Evolutionary conservation across 1,139 yeast species (phyloP), one percentile per base, ranked within the genome.

Genomic region (Suhomyces chickasaworum): DNA sequence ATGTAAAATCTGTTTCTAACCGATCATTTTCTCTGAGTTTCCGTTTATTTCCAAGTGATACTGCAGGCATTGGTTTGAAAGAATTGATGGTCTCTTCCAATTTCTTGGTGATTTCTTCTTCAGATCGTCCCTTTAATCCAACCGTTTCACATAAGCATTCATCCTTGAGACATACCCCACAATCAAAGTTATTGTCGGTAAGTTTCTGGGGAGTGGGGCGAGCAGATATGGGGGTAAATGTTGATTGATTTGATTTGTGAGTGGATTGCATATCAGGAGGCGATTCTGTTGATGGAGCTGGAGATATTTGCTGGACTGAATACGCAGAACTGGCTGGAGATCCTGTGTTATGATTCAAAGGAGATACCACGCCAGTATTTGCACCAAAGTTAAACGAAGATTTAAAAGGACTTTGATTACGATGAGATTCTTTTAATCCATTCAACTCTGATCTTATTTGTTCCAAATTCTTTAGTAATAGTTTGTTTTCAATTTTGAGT

Each of bases 91-190:
- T 60, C 22, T 70, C 70, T 48, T 71, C 69, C 37, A 73, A 55
- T 16, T 53, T 45, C 21, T 47, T 52, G 17, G 45, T 42, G 27
- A 48, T 45, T 2, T 48, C 48, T 5, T 38, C 37, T 5, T 46
- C 52, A 9, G 32, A 18, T 49, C 44, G 42, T 31, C 39, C 58
- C 53, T 76, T 81, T 43, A 82, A 61, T 1, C 89, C 90, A n/a
- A 83, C 79, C 2, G 75, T 67, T 46, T 80, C 90, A 63, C 91
- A 86, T 10, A 85, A 65, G 59, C 93, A 86, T 47, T 80, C 84
- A 42, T 85, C 91, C 59, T 83, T 83, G 39, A 74, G 64, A 60
- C 93, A 86, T 3, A 83, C 81, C 1, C 86, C 86, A 61, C 93
- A 86, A 54, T 77, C 81, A 48, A 69, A 72, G 47, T 60, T 59